These are phyloP conservation scores for Chaetomium cochliodes DNA, from an alignment of 495 filamentous ascomycete genomes.

Conservation along the genomic window DNA sequence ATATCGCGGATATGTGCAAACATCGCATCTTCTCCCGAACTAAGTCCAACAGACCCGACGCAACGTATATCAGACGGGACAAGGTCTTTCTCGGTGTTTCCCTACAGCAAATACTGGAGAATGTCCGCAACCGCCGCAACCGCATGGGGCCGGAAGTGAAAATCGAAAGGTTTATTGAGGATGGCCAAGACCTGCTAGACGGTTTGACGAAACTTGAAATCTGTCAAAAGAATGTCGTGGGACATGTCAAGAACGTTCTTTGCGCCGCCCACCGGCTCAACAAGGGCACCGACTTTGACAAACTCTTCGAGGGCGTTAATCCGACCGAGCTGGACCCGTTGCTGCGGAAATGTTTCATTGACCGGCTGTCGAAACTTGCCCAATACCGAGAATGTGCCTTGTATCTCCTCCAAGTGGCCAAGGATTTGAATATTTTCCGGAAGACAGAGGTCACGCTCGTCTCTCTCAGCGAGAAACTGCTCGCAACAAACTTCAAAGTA, in stretches of 20 bases:
- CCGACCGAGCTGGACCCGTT: slow-evolving; percentile 15
- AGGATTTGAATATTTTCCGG: slow-evolving; percentile 28
- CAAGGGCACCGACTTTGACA: slow-evolving; percentile 7
- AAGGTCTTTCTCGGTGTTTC: slow-evolving; percentile 13
- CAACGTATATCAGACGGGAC: neutral
- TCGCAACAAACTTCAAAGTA: slow-evolving; percentile 19
- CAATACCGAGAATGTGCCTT: slow-evolving; percentile 39
- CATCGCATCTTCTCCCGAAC: slow-evolving; percentile 35
- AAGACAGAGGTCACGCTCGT: slow-evolving; percentile 30
- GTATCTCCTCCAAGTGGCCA: slow-evolving; percentile 35
- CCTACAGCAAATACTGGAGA: slow-evolving; percentile 8
- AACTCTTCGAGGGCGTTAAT: slow-evolving; percentile 19
- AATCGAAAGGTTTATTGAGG: slow-evolving; percentile 5
- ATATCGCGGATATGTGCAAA: slow-evolving; percentile 40
- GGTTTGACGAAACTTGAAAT: slow-evolving; percentile 4
- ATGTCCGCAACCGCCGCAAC: neutral
- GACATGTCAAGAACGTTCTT: slow-evolving; percentile 11
- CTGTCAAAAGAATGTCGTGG: neutral
- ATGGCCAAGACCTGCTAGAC: neutral
- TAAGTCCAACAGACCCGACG: slow-evolving; percentile 18
- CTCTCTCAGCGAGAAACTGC: slow-evolving; percentile 30
- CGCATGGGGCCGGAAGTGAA: neutral
- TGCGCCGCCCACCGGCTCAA: slow-evolving; percentile 9
- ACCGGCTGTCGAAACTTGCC: slow-evolving; percentile 37
- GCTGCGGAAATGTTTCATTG: slow-evolving; percentile 26